Conservation (phyloP, 129 eudicot species). For the Artemisia tridentata region DNA sequence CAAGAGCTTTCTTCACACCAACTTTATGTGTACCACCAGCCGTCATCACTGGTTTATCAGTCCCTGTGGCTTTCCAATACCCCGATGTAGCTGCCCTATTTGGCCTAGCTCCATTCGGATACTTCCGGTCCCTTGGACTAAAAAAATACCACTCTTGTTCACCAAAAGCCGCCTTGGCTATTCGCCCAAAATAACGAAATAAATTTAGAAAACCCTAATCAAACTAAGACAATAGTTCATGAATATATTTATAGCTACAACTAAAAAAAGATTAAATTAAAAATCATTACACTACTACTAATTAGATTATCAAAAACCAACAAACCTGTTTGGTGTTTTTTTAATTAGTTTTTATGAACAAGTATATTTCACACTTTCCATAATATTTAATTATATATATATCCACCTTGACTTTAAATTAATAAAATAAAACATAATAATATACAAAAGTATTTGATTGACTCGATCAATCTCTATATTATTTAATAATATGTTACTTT, state of each 20-base stretch:
- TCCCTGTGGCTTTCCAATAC: constrained; percentile 92
- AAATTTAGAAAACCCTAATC: constrained; percentile 21
- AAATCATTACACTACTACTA: neutral
- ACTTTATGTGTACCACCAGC: constrained; percentile 74
- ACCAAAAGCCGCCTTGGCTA: constrained; percentile 85
- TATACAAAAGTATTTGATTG: too few relatives aligned
- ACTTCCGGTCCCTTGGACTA: constrained; percentile 87
- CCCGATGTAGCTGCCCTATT: constrained; percentile 92
- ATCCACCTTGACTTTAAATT: too few relatives aligned
- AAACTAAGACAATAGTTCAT: neutral
- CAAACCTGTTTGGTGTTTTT: neutral
- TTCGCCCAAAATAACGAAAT: neutral
- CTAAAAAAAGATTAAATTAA: neutral
- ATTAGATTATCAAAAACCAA: neutral
- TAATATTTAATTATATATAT: too few relatives aligned
- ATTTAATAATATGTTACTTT: too few relatives aligned
- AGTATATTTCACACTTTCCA: too few relatives aligned
- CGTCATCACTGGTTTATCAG: constrained; percentile 77
- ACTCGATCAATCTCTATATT: too few relatives aligned
- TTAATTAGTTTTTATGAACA: too few relatives aligned
- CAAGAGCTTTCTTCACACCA: constrained; percentile 87
- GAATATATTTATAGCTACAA: neutral
- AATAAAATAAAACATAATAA: too few relatives aligned
- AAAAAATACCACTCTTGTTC: constrained; percentile 95
- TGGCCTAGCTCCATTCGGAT: constrained; percentile 92